These are phyloP conservation scores for Melocanna baccifera DNA, from an alignment of 176 grass and related monocot genomes.

Conservation along the genomic window DNA sequence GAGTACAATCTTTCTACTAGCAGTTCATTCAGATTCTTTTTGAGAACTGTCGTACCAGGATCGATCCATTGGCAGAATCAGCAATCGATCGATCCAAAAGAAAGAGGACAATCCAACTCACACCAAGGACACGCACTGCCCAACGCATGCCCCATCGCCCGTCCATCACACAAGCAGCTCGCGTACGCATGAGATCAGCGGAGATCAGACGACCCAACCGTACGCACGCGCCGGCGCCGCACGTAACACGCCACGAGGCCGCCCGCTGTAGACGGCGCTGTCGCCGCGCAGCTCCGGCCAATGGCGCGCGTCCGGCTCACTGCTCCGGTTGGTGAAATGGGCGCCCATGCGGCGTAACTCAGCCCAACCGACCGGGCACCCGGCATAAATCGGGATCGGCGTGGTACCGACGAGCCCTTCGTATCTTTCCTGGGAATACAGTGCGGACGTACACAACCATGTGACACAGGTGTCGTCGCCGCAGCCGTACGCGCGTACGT, in stretches of 20 bases:
- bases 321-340: background rate
- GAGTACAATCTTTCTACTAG: background rate
- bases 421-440: background rate
- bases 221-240: background rate
- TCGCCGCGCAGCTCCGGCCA: background rate
- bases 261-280: background rate
- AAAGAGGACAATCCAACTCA: background rate
- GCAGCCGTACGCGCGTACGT: background rate
- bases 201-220: background rate
- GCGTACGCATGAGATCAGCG: background rate
- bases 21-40: background rate
- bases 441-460: background rate
- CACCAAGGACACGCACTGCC: background rate
- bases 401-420: background rate
- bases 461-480: background rate
- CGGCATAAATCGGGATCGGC: background rate
- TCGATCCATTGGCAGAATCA: background rate
- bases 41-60: background rate
- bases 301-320: background rate
- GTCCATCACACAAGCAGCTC: background rate
- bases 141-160: background rate
- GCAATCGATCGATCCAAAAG: background rate
- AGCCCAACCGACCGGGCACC: background rate
- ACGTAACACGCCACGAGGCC: too few relatives aligned
- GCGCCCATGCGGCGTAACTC: background rate